Base-by-base conservation (phyloP, 495 filamentous ascomycete genomes). In the Penicillium salamii region DNA sequence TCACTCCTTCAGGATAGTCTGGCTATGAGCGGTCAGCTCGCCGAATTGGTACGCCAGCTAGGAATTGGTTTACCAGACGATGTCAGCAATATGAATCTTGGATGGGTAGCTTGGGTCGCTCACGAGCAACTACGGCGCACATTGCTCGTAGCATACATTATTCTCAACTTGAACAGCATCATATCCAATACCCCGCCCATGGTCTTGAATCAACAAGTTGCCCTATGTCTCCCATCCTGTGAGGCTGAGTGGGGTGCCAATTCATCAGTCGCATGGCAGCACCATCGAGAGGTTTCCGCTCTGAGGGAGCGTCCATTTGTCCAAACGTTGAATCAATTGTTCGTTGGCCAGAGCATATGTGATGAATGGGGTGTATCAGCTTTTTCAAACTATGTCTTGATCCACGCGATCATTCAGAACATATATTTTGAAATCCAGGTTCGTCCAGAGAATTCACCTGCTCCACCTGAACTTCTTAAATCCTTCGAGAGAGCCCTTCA, bases 401-500 rank as follows among this genome's bases (percentile, higher is more conserved):
- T 73, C 11, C 65, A 71, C 49, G 64, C 53, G 2, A 33, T 73
- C 5, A 44, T 69, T 39, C 62, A 68, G 35, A 55, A 65, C 7
- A 64, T 71, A 19, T 57, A 61, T 23, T 23, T 70, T 15, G 49
- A 49, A 14, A 47, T 49, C 40, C 42, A 83, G 53, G 72, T 41
- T 34, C 14, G 65, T 17, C 69, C 70, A 31, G 69, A 29, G 24
- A 24, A 7, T 29, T 33, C 15, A 3, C 42, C 42, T 13, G 20
- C 6, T n/a, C 15, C 34, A 15, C 26, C 41, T 14, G 13, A 47
- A 13, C 14, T 37, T 0, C 20, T 51, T 0, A 42, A 34, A 14
- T 7, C 5, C 42, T 39, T 81, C 28, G 66, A 70, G 19, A 74
- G 74, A 38, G 79, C 79, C 3, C 48, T 71, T 3, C 49, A 59